A percentile compares a stretch with the other conserved stretches of the same genome.
These are phyloP conservation scores for Chlorella variabilis DNA, from an alignment of 163 green algal genomes.

Conservation along the genomic window DNA sequence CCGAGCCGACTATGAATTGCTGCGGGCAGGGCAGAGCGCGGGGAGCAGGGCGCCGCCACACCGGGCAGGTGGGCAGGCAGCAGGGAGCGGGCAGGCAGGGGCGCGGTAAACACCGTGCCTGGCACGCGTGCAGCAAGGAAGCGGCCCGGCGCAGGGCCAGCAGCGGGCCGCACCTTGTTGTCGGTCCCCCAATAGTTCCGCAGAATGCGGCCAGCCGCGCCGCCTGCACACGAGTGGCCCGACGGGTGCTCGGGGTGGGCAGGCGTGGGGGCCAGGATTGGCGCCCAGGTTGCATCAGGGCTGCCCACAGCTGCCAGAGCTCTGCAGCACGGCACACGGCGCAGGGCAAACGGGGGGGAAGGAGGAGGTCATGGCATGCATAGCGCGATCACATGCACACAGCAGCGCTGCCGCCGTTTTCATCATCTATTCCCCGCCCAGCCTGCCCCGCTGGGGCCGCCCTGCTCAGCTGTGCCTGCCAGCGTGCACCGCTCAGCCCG, in stretches of 20 bases:
- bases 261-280: background rate
- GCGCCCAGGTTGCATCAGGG: constrained; percentile 5
- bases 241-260: constrained; percentile 18
- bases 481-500: no score
- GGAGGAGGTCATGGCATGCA: no score
- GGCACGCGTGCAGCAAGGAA: background rate
- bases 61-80: background rate
- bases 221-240: background rate
- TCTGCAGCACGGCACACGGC: no score
- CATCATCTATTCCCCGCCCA: no score
- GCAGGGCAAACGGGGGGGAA: no score
- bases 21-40: background rate
- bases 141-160: background rate
- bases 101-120: background rate
- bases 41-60: no score
- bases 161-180: background rate
- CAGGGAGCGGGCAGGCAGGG: background rate
- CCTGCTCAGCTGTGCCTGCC: no score
- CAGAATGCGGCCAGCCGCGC: background rate
- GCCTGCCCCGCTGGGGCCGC: no score
- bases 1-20: background rate
- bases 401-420: no score
- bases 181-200: background rate
- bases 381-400: no score
- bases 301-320: no score